Percentiles rank a stretch among this genome's conserved stretches.
Conservation (phyloP, 1,284 basidiomycete species). For the Ceratorhiza oryzae-sativae region DNA sequence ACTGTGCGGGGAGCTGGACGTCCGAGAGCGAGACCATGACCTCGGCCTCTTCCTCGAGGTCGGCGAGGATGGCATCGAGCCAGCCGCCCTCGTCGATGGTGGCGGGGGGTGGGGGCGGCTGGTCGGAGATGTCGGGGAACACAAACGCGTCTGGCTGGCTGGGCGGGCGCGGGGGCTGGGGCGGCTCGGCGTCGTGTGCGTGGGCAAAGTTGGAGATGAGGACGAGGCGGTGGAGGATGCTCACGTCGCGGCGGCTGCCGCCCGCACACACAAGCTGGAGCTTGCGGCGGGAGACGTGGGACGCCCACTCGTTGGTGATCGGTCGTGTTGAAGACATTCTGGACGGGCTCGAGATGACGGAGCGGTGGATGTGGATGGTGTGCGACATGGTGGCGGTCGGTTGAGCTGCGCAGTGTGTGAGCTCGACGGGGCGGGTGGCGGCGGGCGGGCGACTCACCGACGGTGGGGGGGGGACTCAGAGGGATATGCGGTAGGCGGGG, state of each 20-base stretch:
- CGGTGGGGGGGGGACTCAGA: neutral
- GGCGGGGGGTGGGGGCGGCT: conserved; percentile 50
- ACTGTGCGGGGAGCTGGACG: conserved; percentile 52
- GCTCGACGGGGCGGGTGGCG: conserved; percentile 2
- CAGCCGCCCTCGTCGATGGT: conserved; percentile 66
- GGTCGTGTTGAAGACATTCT: conserved; percentile 40
- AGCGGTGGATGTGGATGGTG: conserved; percentile 40
- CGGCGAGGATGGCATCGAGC: conserved; percentile 78
- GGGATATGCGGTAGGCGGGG: conserved; percentile 28
- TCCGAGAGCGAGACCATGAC: conserved; percentile 39
- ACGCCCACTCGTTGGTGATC: conserved; percentile 51
- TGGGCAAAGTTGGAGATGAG: conserved; percentile 73
- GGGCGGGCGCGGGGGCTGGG: conserved; percentile 14
- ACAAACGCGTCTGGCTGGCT: conserved; percentile 43
- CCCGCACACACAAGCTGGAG: conserved; percentile 66
- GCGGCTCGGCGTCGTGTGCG: conserved; percentile 44
- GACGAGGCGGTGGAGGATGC: conserved; percentile 83
- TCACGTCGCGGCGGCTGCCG: conserved; percentile 64
- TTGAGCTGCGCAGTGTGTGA: conserved; percentile 34
- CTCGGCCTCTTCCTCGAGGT: conserved; percentile 65
- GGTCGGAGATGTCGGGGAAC: conserved; percentile 18
- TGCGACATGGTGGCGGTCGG: conserved; percentile 42
- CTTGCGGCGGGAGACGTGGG: conserved; percentile 64
- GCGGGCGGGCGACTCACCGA: conserved; percentile 8
- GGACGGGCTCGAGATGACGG: conserved; percentile 42